Conservation (phyloP, 2,329 filamentous ascomycete species). For the Apiospora malaysiana region DNA sequence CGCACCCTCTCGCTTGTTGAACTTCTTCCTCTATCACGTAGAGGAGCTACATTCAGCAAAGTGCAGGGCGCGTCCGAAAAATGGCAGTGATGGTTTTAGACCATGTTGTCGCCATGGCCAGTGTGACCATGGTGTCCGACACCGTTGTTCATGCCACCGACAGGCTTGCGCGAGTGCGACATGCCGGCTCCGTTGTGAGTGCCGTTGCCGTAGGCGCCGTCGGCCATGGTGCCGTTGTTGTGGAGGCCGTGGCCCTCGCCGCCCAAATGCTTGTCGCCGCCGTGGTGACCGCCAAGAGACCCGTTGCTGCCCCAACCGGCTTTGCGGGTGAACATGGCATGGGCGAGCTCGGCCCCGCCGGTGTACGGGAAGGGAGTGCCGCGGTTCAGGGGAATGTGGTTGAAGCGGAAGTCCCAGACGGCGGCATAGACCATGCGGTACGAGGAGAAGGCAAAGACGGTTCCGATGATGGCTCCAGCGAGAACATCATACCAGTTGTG, state of each 20-base stretch:
- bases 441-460: slow-evolving; percentile 65
- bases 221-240: slow-evolving; percentile 23
- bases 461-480: slow-evolving; percentile 69
- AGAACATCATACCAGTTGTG: slow-evolving; percentile 81
- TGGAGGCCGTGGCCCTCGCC: slow-evolving; percentile 16
- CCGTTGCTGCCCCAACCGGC: slow-evolving; percentile 63
- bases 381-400: slow-evolving; percentile 69
- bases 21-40: neutral
- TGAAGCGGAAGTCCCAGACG: slow-evolving; percentile 71
- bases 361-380: slow-evolving; percentile 60
- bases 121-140: neutral
- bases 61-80: neutral
- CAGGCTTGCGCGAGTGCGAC: slow-evolving; percentile 15
- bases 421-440: slow-evolving; percentile 73
- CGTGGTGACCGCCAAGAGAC: slow-evolving; percentile 39
- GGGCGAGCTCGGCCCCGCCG: slow-evolving; percentile 52
- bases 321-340: slow-evolving; percentile 63
- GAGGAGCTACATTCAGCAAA: neutral
- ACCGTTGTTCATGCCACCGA: neutral
- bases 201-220: neutral
- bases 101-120: neutral
- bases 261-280: neutral
- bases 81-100: neutral
- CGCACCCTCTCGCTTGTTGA: neutral
- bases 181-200: neutral